Evolutionary conservation across 352 stramenopile species (phyloP).

Genomic region (Pythium aquatile): DNA sequence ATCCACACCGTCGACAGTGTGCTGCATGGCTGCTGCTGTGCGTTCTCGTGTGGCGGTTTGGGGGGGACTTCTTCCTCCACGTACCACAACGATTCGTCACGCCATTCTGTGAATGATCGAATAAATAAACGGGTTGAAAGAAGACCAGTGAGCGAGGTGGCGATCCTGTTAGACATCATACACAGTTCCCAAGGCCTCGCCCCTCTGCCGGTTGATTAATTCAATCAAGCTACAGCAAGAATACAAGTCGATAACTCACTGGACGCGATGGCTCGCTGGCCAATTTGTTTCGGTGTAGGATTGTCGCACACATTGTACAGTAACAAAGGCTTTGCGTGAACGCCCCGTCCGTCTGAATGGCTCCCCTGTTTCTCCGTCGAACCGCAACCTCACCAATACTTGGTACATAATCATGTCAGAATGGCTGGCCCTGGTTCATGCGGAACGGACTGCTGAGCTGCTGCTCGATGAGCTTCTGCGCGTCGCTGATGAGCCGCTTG

Average conservation of each 20-base stretch:
- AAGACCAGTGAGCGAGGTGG: neutral
- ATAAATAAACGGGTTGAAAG: neutral
- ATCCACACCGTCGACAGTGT: too few relatives aligned
- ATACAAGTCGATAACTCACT: too few relatives aligned
- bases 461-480: slow-evolving; percentile 44
- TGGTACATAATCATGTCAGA: neutral
- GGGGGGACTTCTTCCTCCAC: too few relatives aligned
- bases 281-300: too few relatives aligned
- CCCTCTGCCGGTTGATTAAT: too few relatives aligned
- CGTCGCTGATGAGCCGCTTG: slow-evolving; percentile 57
- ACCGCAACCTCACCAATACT: neutral
- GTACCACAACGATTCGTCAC: neutral
- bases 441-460: slow-evolving; percentile 27
- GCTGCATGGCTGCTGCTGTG: too few relatives aligned
- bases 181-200: neutral
- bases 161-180: slow-evolving; percentile 1
- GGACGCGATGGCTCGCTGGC: too few relatives aligned
- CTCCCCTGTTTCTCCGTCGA: neutral
- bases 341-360: too few relatives aligned
- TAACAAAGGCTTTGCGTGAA: too few relatives aligned
- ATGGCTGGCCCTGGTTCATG: slow-evolving; percentile 21
- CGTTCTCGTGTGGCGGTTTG: too few relatives aligned
- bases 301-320: too few relatives aligned
- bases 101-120: neutral
- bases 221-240: too few relatives aligned